phyloP scores from a whole-genome alignment of 1,284 basidiomycete genomes.

The Tylopilus microsporus region DNA sequence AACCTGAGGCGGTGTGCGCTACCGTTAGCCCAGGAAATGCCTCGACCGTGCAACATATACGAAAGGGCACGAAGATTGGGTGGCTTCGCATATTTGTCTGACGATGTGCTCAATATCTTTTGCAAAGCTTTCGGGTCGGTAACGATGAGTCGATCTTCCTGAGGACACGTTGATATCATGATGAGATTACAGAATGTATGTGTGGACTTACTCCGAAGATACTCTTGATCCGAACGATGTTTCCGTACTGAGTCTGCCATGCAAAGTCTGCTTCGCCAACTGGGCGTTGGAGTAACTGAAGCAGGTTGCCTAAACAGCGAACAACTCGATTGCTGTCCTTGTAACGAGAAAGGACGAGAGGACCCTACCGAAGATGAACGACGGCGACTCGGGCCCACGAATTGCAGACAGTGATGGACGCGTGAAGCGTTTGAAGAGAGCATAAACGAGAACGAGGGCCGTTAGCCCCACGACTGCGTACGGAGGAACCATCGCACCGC shows the following conservation, averaged over 20 bases:
- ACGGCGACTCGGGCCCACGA: slow-evolving; percentile 30
- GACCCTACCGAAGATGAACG: slow-evolving; percentile 29
- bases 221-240: slow-evolving; percentile 27
- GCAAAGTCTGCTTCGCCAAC: slow-evolving; percentile 30
- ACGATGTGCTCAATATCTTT: slow-evolving; percentile 38
- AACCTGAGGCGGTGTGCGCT: not conserved
- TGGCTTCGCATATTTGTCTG: slow-evolving; percentile 36
- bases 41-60: slow-evolving; percentile 32
- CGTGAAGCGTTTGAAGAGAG: slow-evolving; percentile 9
- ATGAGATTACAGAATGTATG: not conserved
- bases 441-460: slow-evolving; percentile 13
- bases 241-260: slow-evolving; percentile 31
- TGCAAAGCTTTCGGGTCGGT: slow-evolving; percentile 43
- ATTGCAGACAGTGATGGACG: slow-evolving; percentile 26
- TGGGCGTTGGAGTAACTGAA: slow-evolving; percentile 24
- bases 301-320: slow-evolving; percentile 22
- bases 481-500: too few relatives aligned
- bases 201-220: slow-evolving; percentile 21
- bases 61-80: slow-evolving; percentile 29
- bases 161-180: not conserved
- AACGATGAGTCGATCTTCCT: slow-evolving; percentile 29
- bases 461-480: not conserved
- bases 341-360: not conserved
- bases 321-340: not conserved
- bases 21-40: slow-evolving; percentile 42